phyloP scores from a whole-genome alignment of 2,329 filamentous ascomycete genomes.

The Dothidotthia symphoricarpi region DNA sequence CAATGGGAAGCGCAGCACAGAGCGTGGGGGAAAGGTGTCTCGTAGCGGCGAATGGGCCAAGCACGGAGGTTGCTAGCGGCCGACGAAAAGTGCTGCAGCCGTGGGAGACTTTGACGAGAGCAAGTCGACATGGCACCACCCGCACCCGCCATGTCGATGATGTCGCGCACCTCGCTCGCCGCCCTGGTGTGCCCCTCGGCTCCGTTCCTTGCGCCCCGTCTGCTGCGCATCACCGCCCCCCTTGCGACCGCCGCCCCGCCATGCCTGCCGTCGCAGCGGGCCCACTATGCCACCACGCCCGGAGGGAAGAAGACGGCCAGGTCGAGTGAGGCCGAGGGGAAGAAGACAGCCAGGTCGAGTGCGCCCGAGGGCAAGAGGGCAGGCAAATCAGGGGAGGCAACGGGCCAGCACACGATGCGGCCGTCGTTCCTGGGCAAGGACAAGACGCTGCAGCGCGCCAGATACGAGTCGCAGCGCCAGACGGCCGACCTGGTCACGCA shows the following conservation, averaged over 20 bases:
- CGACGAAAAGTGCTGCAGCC: conserved; percentile 7
- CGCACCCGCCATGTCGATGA: conserved; percentile 22
- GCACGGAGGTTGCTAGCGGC: conserved; percentile 19
- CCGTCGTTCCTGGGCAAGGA: conserved; percentile 10
- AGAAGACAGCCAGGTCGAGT: no score
- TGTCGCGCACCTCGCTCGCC: conserved; percentile 28
- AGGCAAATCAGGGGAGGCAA: conserved; percentile 2
- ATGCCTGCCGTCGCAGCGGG: conserved; percentile 5
- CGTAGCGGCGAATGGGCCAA: conserved; percentile 28
- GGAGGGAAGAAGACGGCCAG: conserved; percentile 3
- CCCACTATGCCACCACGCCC: conserved; percentile 16
- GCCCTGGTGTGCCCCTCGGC: conserved; percentile 35
- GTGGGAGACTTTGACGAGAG: no score
- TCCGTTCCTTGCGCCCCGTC: conserved; percentile 38
- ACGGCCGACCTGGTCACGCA: conserved; percentile 5
- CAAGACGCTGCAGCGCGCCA: conserved; percentile 2
- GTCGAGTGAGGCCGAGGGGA: no score
- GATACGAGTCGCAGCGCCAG: background rate
- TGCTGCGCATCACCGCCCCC: conserved; percentile 20
- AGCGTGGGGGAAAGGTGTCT: conserved; percentile 34
- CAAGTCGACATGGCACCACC: no score
- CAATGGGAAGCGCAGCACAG: conserved; percentile 8
- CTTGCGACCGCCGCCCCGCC: conserved; percentile 5
- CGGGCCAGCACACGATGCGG: no score
- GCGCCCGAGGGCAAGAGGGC: no score